Evolutionary conservation across 2,329 filamentous ascomycete genomes (phyloP), one percentile per base, ranked within the genome.

Genomic region (Gaeumannomyces sp.): DNA sequence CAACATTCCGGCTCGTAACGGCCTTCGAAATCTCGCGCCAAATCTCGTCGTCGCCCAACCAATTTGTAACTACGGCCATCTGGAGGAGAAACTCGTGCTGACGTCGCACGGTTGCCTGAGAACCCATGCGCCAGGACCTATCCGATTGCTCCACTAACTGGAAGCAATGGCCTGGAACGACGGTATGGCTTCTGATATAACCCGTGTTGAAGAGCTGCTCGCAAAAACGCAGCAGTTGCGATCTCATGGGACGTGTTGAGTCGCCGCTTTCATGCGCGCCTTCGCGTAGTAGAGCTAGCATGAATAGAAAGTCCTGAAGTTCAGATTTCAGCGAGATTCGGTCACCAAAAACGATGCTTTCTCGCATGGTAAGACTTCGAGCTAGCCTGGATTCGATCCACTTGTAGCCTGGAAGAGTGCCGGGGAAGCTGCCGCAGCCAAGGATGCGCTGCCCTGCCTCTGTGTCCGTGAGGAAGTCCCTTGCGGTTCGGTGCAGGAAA

Each of bases 401-500:
- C 22, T 31, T 29, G 1, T 19, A 22, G 28, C 11, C 4, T 25
- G 19, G 19, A 13, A 25, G n/a, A 4, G 29, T 27, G 1, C 35
- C 13, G 11, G 28, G 7, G 29, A 25, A n/a, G 14, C 16, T 45
- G 4, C 22, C 28, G 31, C 5, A 60, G 11, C 22, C 59, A 3
- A 62, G 25, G n/a, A 62, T 35, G 27, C 33, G 33, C 35, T 35
- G 60, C 22, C 60, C 60, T 13, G 33, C 11, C 38, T 53, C 60
- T 1, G 60, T 62, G 27, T 62, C 25, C 11, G 28, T 13, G 22
- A 62, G 35, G n/a, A 62, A 62, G 35, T 62, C 60, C 10, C 60
- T 13, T 3, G 60, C 60, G 33, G 60, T 62, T 11, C 60, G 60
- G 45, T 62, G 38, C 33, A 62, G 10, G 28, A 62, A 62, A 19